phyloP scores from a whole-genome alignment of 805 yeast genomes.

The Teunomyces gatunensis region DNA sequence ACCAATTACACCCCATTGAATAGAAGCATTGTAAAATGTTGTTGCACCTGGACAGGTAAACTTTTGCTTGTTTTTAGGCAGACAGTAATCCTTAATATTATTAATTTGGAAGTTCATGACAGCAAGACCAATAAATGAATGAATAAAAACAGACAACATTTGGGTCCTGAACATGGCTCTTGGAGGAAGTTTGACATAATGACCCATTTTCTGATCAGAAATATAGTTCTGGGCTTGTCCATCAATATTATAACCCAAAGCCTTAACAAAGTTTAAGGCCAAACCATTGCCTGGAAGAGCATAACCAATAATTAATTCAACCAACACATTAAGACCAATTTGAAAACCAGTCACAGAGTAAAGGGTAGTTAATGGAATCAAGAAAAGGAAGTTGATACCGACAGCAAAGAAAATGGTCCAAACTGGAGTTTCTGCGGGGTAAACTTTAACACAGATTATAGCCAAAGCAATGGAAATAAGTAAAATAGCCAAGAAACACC shows the following conservation, averaged over 20 bases:
- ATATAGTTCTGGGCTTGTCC: constrained; percentile 56
- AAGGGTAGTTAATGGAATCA: constrained; percentile 30
- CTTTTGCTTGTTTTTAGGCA: constrained; percentile 18
- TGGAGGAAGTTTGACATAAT: constrained; percentile 66
- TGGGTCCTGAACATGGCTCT: constrained; percentile 50
- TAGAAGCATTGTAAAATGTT: constrained; percentile 52
- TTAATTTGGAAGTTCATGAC: constrained; percentile 20
- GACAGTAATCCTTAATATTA: constrained; percentile 19
- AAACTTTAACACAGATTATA: constrained; percentile 29
- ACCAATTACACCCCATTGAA: constrained; percentile 60
- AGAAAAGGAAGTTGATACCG: constrained; percentile 32
- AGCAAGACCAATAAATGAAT: constrained; percentile 23
- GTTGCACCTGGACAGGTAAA: constrained; percentile 30
- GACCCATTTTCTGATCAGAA: constrained; percentile 60
- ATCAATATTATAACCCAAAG: constrained; percentile 56
- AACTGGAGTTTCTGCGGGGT: constrained; percentile 35
- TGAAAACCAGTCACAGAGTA: constrained; percentile 30
- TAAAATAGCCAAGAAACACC: constrained; percentile 26
- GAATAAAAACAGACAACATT: constrained; percentile 21
- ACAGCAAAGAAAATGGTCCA: constrained; percentile 37
- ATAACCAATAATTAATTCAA: constrained; percentile 37
- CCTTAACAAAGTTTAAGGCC: constrained; percentile 50
- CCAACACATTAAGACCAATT: constrained; percentile 35
- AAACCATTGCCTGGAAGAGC: constrained; percentile 38
- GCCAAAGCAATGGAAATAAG: constrained; percentile 28